These are phyloP conservation scores for Aureobasidium melanogenum DNA, from an alignment of 2,329 filamentous ascomycete genomes.

Conservation along the genomic window DNA sequence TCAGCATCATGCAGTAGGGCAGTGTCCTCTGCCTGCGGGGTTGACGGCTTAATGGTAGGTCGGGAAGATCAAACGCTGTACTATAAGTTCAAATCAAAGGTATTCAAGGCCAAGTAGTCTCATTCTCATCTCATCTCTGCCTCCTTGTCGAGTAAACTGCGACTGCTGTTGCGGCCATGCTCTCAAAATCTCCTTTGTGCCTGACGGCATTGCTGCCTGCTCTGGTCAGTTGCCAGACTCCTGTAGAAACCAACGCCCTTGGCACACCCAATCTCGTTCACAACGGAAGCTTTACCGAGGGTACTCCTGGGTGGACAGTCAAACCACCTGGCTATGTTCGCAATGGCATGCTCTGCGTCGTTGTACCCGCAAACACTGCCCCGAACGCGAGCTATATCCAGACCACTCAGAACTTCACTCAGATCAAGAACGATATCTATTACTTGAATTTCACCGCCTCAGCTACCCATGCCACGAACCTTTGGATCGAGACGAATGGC, in stretches of 20 bases:
- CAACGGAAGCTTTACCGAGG: constrained; percentile 11
- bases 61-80: not conserved
- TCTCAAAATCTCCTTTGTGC: not conserved
- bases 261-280: constrained; percentile 10
- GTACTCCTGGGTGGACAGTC: constrained; percentile 7
- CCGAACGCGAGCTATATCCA: constrained; percentile 9
- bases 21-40: not conserved
- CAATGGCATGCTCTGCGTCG: constrained; percentile 8
- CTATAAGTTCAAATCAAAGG: not conserved
- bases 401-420: constrained; percentile 10
- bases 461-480: constrained; percentile 1
- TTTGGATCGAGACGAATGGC: constrained; percentile 9
- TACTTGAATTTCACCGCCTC: constrained; percentile 13
- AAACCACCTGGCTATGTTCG: not conserved
- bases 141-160: not conserved
- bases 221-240: not conserved
- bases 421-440: constrained; percentile 14
- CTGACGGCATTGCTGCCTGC: not conserved
- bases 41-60: not conserved
- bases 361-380: constrained; percentile 7
- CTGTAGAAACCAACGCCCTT: constrained; percentile 1
- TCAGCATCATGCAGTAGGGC: not conserved
- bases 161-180: not conserved
- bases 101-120: not conserved
- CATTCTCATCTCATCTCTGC: not conserved